Conservation (phyloP, 1,284 basidiomycete genomes). For the Afroboletus lepidellus region DNA sequence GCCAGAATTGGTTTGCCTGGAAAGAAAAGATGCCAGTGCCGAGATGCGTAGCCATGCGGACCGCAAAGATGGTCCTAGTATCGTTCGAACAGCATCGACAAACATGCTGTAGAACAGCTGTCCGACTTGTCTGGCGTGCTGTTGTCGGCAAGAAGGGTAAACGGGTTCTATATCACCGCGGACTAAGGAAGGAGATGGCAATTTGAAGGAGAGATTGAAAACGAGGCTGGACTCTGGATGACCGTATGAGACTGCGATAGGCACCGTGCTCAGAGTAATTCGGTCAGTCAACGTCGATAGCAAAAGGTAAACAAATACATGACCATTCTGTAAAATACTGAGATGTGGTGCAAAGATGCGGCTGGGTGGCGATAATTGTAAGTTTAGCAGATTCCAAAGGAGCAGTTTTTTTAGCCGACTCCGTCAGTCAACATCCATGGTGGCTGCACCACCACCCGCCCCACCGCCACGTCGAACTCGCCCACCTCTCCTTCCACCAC, state of each 20-base stretch:
- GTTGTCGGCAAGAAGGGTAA: conserved; percentile 38
- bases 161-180: conserved; percentile 5
- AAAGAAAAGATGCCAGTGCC: conserved; percentile 10
- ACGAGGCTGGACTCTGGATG: too few relatives aligned
- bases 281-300: too few relatives aligned
- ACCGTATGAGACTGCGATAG: background rate
- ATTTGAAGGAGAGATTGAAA: too few relatives aligned
- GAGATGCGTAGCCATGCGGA: conserved; percentile 41
- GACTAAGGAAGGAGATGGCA: too few relatives aligned
- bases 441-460: conserved; percentile 38
- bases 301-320: conserved; percentile 25
- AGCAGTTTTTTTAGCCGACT: conserved; percentile 10
- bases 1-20: too few relatives aligned
- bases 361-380: conserved; percentile 14
- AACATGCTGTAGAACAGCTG: conserved; percentile 57
- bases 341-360: conserved; percentile 24
- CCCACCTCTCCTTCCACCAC: conserved; percentile 33
- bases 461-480: conserved; percentile 37
- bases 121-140: conserved; percentile 14
- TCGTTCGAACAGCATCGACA: conserved; percentile 44
- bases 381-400: conserved; percentile 18
- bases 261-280: background rate
- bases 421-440: conserved; percentile 35
- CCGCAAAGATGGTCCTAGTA: too few relatives aligned
- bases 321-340: conserved; percentile 23